phyloP scores from a whole-genome alignment of 768 basidiomycete species.

The Butyriboletus loyo region DNA sequence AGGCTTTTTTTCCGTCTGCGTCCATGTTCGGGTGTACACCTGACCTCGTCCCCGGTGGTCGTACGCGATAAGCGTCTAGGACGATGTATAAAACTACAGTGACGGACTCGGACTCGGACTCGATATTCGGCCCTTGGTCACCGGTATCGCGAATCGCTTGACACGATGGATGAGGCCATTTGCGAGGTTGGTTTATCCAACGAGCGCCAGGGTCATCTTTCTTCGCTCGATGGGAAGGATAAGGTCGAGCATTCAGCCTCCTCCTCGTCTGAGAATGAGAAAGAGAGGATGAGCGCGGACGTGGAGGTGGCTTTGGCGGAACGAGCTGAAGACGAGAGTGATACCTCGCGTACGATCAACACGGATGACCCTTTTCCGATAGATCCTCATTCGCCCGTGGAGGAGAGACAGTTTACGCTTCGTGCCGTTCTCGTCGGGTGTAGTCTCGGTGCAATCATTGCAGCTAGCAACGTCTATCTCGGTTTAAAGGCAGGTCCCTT shows the following conservation, averaged over 20 bases:
- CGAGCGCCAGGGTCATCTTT: not conserved
- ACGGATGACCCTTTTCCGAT: slow-evolving; percentile 49
- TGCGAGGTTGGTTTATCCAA: not conserved
- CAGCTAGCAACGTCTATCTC: slow-evolving; percentile 64
- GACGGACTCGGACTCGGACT: not conserved
- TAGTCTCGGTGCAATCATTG: slow-evolving; percentile 51
- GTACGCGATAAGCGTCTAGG: slow-evolving; percentile 9
- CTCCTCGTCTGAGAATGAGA: not conserved
- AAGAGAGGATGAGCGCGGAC: not conserved
- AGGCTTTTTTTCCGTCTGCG: not conserved
- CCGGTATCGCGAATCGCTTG: not conserved
- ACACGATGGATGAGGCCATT: not conserved
- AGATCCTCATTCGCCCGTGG: slow-evolving; percentile 40
- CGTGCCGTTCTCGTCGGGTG: slow-evolving; percentile 52
- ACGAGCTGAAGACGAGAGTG: not conserved
- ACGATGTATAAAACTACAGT: not conserved
- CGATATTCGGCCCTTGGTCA: not conserved
- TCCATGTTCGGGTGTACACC: not conserved
- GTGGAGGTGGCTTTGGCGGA: slow-evolving; percentile 2
- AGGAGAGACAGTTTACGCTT: slow-evolving; percentile 49
- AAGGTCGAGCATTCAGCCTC: not conserved
- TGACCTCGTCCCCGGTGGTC: not conserved
- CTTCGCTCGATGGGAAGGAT: not conserved
- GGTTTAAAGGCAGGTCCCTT: slow-evolving; percentile 45
- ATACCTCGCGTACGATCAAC: slow-evolving; percentile 12